phyloP scores from a whole-genome alignment of 2,329 filamentous ascomycete species.

The Aspergillus nomiae region DNA sequence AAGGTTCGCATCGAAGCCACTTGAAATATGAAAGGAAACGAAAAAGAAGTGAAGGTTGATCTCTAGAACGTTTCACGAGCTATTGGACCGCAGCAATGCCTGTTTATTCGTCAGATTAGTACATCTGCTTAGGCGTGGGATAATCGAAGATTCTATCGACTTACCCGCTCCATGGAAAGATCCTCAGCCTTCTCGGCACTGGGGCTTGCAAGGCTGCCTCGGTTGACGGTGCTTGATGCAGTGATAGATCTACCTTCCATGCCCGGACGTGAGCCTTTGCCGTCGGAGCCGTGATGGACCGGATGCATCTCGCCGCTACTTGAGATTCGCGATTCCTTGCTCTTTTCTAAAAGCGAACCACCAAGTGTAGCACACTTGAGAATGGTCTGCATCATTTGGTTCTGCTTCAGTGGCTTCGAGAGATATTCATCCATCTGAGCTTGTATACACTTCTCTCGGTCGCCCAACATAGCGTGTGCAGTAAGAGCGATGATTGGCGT shows the following conservation, averaged over 20 bases:
- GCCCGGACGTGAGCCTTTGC: constrained; percentile 54
- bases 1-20: constrained; percentile 31
- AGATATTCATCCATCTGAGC: constrained; percentile 99
- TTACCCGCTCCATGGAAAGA: constrained; percentile 62
- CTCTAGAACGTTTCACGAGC: constrained; percentile 43
- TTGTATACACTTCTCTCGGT: constrained; percentile 96
- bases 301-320: constrained; percentile 43
- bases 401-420: constrained; percentile 94
- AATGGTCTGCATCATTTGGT: constrained; percentile 96
- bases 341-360: constrained; percentile 45
- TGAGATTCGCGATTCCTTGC: constrained; percentile 45
- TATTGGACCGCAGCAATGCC: constrained; percentile 52
- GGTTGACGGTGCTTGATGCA: constrained; percentile 62
- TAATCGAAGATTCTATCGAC: constrained; percentile 25
- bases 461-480: constrained; percentile 97
- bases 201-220: constrained; percentile 63
- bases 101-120: constrained; percentile 14
- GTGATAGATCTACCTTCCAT: constrained; percentile 68
- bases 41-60: constrained; percentile 26
- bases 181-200: constrained; percentile 61
- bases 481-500: constrained; percentile 97
- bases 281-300: constrained; percentile 33
- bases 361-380: constrained; percentile 94
- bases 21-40: constrained; percentile 26
- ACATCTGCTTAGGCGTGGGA: constrained; percentile 15